Base-by-base conservation (phyloP, 129 eudicot genomes). In the Oenanthe sinensis region DNA sequence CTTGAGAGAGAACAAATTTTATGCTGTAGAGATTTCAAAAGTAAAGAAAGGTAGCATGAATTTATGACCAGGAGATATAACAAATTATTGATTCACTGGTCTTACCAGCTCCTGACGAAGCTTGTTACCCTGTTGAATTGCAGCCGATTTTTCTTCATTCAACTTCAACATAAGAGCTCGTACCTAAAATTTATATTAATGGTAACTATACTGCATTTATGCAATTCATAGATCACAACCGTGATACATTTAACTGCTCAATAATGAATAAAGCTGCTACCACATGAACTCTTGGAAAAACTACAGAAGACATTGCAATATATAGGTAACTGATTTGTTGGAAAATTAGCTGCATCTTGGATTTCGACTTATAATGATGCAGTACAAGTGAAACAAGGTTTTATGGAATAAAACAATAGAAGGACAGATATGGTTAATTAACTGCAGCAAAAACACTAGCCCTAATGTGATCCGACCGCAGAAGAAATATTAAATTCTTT, bases 21-120 rank as follows among this genome's bases (percentile, higher is more conserved):
- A 49, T 15, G 54, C 54, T 22, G 36, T 13, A 46, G 45, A 77
- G 28, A 14, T 1, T 43, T 47, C 20, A 60, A 63, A 75, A 62
- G 28, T 9, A 65, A 45, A 15, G 30, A 47, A 65, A 24, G 48
- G 16, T 63, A 43, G 68, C 70, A 49, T 20, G 47, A 8, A 52
- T 7, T 39, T 65, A 37, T 22, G 45, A n/a, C 47, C 62, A 19
- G 20, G 62, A 19, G 24, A 55, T 55, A 20, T 0, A 24, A n/a
- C 15, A 60, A 60, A n/a, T n/a, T 60, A 60, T 4, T 72, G 37
- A n/a, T 33, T 8, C 26, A 39, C n/a, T 79, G 13, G 14, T 69
- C 95, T 87, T 81, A 93, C 98, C 93, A 89, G 46, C 80, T 93
- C 97, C 69, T 89, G 91, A 49, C 90, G 93, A 78, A 89, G 90